phyloP scores from a whole-genome alignment of 495 filamentous ascomycete species.

The Aspergillus haitiensis region DNA sequence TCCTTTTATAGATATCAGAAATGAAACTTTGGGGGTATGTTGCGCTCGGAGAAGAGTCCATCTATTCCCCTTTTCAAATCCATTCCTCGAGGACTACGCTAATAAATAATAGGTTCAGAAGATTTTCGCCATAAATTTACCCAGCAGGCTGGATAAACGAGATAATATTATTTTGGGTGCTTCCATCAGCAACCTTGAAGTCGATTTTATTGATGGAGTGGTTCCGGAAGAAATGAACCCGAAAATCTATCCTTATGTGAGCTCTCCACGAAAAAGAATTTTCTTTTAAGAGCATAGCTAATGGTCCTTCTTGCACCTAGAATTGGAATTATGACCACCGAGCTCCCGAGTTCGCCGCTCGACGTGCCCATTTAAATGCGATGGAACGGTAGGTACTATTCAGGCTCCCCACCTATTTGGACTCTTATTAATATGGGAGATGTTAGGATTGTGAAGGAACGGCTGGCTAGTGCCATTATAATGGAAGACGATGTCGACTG shows the following conservation, averaged over 20 bases:
- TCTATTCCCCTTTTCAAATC: background rate
- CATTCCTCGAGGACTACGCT: background rate
- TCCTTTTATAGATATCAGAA: constrained; percentile 17
- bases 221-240: constrained; percentile 23
- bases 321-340: constrained; percentile 26
- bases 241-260: constrained; percentile 29
- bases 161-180: constrained; percentile 58
- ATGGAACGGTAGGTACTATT: constrained; percentile 28
- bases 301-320: constrained; percentile 21
- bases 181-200: constrained; percentile 47
- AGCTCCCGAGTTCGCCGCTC: constrained; percentile 25
- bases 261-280: constrained; percentile 4
- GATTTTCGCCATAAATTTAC: constrained; percentile 60
- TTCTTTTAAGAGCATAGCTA: background rate
- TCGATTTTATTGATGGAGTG: constrained; percentile 53
- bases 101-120: constrained; percentile 52
- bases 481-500: constrained; percentile 60
- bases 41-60: background rate
- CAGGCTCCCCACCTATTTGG: background rate
- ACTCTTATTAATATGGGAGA: background rate
- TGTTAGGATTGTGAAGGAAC: constrained; percentile 40
- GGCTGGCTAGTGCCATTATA: constrained; percentile 48
- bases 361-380: constrained; percentile 35
- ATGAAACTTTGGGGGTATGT: constrained; percentile 30
- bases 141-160: constrained; percentile 57